Conservation (phyloP, 176 grass and related monocot species). For the Carex cristatella region DNA sequence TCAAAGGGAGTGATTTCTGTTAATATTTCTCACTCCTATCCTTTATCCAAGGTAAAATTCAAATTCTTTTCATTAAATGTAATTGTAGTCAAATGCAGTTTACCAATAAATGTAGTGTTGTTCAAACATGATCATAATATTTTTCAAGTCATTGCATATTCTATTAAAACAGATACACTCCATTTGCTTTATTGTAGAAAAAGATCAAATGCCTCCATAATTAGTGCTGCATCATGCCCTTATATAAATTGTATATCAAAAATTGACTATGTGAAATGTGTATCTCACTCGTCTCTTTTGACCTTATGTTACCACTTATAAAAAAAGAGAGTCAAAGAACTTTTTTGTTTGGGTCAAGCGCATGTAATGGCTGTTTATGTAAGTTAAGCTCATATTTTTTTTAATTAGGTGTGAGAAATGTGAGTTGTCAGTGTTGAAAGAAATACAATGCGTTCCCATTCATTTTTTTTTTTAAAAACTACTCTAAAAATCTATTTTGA, state of each 20-base stretch:
- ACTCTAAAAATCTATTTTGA: neutral
- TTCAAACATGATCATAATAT: neutral
- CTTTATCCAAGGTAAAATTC: conserved; percentile 52
- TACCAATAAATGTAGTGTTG: neutral
- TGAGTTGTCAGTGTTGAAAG: neutral
- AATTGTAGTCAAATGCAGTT: neutral
- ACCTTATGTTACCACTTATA: neutral
- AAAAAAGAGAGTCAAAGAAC: neutral
- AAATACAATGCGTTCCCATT: neutral
- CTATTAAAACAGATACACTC: neutral
- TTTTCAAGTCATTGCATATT: neutral
- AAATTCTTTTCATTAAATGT: neutral
- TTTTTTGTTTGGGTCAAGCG: neutral
- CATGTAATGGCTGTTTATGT: neutral
- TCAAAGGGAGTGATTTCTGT: conserved; percentile 71
- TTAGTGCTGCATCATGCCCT: neutral
- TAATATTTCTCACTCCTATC: conserved; percentile 65
- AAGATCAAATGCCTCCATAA: neutral
- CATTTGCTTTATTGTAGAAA: neutral
- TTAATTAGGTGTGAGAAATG: too few relatives aligned
- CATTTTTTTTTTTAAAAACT: neutral
- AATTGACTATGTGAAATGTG: neutral
- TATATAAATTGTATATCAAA: neutral
- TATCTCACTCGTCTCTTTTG: neutral
- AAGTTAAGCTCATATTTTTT: neutral